Conservation (phyloP, 352 stramenopile species). For the Phytophthora multivora region DNA sequence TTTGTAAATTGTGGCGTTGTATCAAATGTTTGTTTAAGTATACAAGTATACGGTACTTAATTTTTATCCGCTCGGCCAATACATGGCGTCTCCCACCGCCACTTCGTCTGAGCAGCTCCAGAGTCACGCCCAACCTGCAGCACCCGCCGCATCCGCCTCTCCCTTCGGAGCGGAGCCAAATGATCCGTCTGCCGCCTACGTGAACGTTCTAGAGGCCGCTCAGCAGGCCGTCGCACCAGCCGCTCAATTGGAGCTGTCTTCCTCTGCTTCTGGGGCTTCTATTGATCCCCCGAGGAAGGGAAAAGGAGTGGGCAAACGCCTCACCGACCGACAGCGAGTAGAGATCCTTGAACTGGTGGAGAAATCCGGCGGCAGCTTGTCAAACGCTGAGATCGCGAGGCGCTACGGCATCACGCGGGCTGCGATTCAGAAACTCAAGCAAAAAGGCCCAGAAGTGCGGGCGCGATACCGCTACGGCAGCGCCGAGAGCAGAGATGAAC, state of each 20-base stretch:
- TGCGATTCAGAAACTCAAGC: constrained; percentile 53
- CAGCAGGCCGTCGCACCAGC: constrained; percentile 5
- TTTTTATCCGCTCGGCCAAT: background rate
- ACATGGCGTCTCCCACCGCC: background rate
- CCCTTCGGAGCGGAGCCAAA: background rate
- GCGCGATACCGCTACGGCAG: constrained; percentile 51
- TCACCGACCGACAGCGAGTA: constrained; percentile 54
- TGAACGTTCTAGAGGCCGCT: constrained; percentile 2
- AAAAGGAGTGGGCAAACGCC: constrained; percentile 42
- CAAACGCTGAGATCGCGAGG: constrained; percentile 49
- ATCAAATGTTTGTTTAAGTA: background rate
- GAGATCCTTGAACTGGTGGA: constrained; percentile 58
- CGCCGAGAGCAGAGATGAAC: constrained; percentile 37
- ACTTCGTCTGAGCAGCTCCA: background rate
- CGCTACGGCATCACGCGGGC: constrained; percentile 53
- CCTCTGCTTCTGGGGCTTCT: background rate
- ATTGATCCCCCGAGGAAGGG: constrained; percentile 23
- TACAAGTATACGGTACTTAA: background rate
- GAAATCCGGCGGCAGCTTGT: constrained; percentile 34
- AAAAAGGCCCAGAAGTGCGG: constrained; percentile 41
- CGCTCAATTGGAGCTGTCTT: constrained; percentile 4
- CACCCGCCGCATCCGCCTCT: background rate
- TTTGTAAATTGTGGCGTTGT: no score
- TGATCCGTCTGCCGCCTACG: background rate
- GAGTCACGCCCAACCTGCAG: background rate